These are phyloP conservation scores for Castanea sativa DNA, from an alignment of 306 rosid genomes.

Conservation along the genomic window DNA sequence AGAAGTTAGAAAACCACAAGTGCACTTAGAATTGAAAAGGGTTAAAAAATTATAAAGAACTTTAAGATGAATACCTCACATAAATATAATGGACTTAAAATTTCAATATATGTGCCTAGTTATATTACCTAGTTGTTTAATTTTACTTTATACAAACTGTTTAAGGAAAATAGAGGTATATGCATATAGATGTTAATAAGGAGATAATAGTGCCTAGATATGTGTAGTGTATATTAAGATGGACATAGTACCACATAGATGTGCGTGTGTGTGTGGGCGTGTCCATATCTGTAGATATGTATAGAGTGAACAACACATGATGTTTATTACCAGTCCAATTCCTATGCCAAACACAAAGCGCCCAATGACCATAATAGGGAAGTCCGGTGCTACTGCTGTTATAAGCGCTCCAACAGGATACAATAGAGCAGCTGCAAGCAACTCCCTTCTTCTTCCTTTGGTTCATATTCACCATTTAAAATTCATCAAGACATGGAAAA, in stretches of 20 bases:
- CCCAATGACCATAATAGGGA: slow-evolving; percentile 65
- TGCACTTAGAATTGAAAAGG: neutral
- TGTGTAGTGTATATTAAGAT: neutral
- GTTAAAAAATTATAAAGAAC: neutral
- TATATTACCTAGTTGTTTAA: neutral
- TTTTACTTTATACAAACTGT: neutral
- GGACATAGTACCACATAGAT: neutral
- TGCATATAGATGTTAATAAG: neutral
- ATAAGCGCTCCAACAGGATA: slow-evolving; percentile 78
- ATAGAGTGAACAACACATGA: neutral
- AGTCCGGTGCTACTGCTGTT: slow-evolving; percentile 76
- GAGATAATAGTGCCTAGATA: neutral
- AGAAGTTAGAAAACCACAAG: neutral
- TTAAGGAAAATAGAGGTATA: neutral
- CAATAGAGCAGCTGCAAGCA: slow-evolving; percentile 53
- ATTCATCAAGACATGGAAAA: slow-evolving; percentile 22
- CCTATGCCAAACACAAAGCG: slow-evolving; percentile 74
- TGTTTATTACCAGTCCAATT: slow-evolving; percentile 78
- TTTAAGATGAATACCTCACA: neutral
- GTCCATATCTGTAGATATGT: neutral
- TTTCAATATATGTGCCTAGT: neutral
- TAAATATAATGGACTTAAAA: neutral
- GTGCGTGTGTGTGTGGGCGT: neutral
- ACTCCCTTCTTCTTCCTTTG: slow-evolving; percentile 88
- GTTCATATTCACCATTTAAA: slow-evolving; percentile 25